These are phyloP conservation scores for Rhizopogon roseolus DNA, from an alignment of 768 basidiomycete species.

Conservation along the genomic window DNA sequence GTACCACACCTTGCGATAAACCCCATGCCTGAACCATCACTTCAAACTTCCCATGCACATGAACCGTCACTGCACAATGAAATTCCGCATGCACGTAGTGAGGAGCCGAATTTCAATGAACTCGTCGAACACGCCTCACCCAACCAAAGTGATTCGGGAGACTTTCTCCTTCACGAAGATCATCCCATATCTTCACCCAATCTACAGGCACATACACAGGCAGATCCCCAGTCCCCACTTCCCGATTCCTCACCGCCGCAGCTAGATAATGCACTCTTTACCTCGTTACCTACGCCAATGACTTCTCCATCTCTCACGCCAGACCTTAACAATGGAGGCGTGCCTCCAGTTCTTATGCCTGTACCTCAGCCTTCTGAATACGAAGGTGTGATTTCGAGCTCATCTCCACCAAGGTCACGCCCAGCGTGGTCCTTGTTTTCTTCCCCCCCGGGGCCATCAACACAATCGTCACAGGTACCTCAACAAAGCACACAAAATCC, in stretches of 20 bases:
- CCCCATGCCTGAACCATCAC: no score
- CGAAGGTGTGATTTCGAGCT: not conserved
- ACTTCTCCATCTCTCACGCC: not conserved
- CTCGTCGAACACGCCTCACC: no score
- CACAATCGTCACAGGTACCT: not conserved
- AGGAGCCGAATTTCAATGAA: not conserved
- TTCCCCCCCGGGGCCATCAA: constrained; percentile 7
- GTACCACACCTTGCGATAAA: not conserved
- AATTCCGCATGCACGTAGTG: not conserved
- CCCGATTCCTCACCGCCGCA: constrained; percentile 16
- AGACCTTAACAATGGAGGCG: not conserved
- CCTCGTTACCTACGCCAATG: not conserved
- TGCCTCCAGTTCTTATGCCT: not conserved
- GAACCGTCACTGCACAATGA: not conserved
- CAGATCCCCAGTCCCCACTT: constrained; percentile 1
- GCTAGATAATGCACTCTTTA: constrained; percentile 5
- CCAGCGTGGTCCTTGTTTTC: constrained; percentile 12
- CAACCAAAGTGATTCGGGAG: not conserved
- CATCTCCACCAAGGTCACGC: constrained; percentile 11
- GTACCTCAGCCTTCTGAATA: not conserved
- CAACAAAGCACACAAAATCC: not conserved
- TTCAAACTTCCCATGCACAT: not conserved
- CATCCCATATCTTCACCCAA: not conserved
- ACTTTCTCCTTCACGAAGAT: not conserved
- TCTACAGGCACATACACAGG: not conserved